These are phyloP conservation scores for Fusarium sp. DNA, from an alignment of 2,329 filamentous ascomycete species.

Conservation along the genomic window DNA sequence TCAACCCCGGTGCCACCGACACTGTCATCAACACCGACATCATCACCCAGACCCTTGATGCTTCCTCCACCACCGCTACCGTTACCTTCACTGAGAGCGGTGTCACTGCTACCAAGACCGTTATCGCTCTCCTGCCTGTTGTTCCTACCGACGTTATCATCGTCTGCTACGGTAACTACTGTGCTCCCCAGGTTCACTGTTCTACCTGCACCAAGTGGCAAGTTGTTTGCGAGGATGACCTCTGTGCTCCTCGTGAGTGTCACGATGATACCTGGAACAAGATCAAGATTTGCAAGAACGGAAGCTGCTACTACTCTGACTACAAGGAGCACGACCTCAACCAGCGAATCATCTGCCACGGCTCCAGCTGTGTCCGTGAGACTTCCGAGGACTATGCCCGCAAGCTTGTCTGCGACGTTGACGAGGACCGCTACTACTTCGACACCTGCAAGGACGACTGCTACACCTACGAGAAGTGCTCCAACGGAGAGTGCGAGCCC, in stretches of 20 bases:
- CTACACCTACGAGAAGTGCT: constrained; percentile 43
- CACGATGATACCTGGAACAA: constrained; percentile 45
- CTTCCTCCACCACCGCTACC: constrained; percentile 39
- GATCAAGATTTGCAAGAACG: constrained; percentile 50
- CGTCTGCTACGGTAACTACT: constrained; percentile 48
- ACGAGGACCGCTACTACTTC: constrained; percentile 47
- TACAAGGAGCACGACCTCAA: constrained; percentile 47
- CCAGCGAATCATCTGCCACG: constrained; percentile 51
- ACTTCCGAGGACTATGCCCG: constrained; percentile 45
- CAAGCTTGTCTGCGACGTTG: constrained; percentile 48
- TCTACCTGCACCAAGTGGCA: constrained; percentile 39
- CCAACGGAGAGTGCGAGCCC: constrained; percentile 41
- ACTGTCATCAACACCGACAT: constrained; percentile 30
- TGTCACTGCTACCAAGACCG: constrained; percentile 39
- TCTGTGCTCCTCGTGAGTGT: constrained; percentile 48
- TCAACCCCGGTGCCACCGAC: constrained; percentile 21
- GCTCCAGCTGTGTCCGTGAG: constrained; percentile 46
- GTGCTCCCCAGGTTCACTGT: constrained; percentile 45
- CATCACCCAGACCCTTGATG: constrained; percentile 41
- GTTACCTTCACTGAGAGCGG: constrained; percentile 45
- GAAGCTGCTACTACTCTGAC: constrained; percentile 47
- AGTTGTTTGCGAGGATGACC: constrained; percentile 51
- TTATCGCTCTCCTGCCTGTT: constrained; percentile 39
- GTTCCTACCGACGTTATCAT: constrained; percentile 41
- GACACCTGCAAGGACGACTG: constrained; percentile 48